Base-by-base conservation (phyloP, 176 grass and related monocot species). In the Dendrocalamus sinicus region DNA sequence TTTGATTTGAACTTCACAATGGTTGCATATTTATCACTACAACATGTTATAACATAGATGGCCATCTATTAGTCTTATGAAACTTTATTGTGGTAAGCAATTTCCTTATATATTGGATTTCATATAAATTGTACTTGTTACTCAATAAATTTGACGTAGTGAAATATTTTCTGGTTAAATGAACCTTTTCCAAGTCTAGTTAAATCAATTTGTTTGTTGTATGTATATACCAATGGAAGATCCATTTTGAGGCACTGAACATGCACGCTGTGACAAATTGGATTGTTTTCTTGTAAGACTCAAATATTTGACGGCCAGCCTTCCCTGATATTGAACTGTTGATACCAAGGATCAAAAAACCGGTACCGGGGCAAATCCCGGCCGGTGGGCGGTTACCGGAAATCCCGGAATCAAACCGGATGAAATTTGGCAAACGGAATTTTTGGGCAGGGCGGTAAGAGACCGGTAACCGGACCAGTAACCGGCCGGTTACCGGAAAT, bases 161-260 rank as follows among this genome's bases (percentile, higher is more conserved):
- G 8, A 51, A 43, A 74, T 90, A 77, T 52, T 52, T 86, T 81
- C 37, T 72, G 17, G 35, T 53, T 82, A 22, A 52, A 72, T 35
- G 24, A 71, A 80, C 9, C 54, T 79, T 63, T 77, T 53, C 22
- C 28, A 22, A 47, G 12, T 62, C 3, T 75, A 40, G 28, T 80
- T 80, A 51, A 80, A 80, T 68, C 45, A 74, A 12, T 75, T 67
- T 84, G 9, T 12, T 58, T 68, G 28, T 55, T 89, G 55, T 80
- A 48, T 85, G 32, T 76, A 39, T 17, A 7, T 24, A 69, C 75
- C 67, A 26, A 62, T 73, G 23, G 75, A 73, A 17, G 16, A 70
- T 86, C 59, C 35, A 37, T 77, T 9, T 43, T 85, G 30, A 81
- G 53, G 53, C 71, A 53, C 45, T 60, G 48, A 77, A 50, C 20